Evolutionary conservation across 805 yeast genomes (phyloP).

Genomic region (Kazachstania kunashirensis): DNA sequence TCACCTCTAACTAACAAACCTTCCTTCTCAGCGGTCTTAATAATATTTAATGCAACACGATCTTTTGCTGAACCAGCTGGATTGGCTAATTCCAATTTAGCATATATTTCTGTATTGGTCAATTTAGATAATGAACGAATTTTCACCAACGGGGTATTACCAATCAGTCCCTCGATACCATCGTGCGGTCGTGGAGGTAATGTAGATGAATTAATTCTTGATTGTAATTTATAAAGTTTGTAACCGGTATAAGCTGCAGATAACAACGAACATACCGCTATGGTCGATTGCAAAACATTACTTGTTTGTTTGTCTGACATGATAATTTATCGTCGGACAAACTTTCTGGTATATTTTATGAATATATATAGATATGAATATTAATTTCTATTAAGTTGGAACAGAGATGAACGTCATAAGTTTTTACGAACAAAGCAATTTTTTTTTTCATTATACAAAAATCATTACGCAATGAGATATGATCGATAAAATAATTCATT

Average conservation of each 20-base stretch:
- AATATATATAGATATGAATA: too few species aligned
- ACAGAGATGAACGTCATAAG: too few species aligned
- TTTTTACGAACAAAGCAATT: too few species aligned
- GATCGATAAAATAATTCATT: too few species aligned
- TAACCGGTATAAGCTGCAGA: conserved; percentile 2
- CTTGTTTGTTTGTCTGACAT: too few species aligned
- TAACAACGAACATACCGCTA: not conserved
- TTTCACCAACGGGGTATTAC: conserved; percentile 78
- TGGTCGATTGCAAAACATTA: not conserved
- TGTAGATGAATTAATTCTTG: too few species aligned
- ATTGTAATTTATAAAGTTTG: not conserved
- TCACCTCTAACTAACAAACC: conserved; percentile 58
- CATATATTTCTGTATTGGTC: conserved; percentile 78
- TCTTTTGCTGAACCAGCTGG: conserved; percentile 97
- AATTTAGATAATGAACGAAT: conserved; percentile 57
- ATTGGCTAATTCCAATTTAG: conserved; percentile 74
- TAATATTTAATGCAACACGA: conserved; percentile 80
- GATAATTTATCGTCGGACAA: too few species aligned
- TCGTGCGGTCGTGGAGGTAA: conserved; percentile 8
- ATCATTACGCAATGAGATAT: not conserved
- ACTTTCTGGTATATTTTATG: too few species aligned
- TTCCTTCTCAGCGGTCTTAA: conserved; percentile 50
- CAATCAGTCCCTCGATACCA: conserved; percentile 76
- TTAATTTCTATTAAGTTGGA: too few species aligned
- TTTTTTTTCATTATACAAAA: too few species aligned